Evolutionary conservation across 257 asterid species (phyloP).

Genomic region (Gentiana dahurica): DNA sequence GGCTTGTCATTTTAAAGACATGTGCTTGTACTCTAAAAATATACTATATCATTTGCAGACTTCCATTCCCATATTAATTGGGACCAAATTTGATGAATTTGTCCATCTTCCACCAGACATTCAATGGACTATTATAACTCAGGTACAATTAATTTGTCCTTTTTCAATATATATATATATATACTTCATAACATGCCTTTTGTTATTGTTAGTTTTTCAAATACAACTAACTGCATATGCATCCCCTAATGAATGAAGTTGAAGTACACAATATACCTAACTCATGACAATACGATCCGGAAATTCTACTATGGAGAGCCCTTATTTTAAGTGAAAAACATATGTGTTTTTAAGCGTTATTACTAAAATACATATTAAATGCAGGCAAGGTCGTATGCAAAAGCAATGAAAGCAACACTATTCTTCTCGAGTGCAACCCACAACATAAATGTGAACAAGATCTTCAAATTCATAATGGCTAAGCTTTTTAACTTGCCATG

Average conservation of each 20-base stretch:
- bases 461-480: conserved; percentile 69
- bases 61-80: conserved; percentile 31
- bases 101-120: conserved; percentile 67
- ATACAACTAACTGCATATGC: no score
- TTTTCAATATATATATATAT: no score
- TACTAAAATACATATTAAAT: not conserved
- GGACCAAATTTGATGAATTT: conserved; percentile 59
- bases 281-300: no score
- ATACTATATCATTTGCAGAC: conserved; percentile 26
- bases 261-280: no score
- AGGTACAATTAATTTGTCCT: conserved; percentile 27
- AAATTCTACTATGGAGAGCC: no score
- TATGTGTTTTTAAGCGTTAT: no score
- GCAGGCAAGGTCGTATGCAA: conserved; percentile 74
- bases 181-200: no score
- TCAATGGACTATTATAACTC: conserved; percentile 60
- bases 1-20: no score
- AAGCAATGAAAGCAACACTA: conserved; percentile 65
- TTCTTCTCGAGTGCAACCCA: conserved; percentile 77
- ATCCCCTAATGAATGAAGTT: no score
- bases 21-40: no score
- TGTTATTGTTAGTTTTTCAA: no score
- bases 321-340: no score
- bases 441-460: conserved; percentile 76
- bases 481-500: conserved; percentile 73